phyloP scores from a whole-genome alignment of 768 basidiomycete genomes.

The Kwoniella newhampshirensis region DNA sequence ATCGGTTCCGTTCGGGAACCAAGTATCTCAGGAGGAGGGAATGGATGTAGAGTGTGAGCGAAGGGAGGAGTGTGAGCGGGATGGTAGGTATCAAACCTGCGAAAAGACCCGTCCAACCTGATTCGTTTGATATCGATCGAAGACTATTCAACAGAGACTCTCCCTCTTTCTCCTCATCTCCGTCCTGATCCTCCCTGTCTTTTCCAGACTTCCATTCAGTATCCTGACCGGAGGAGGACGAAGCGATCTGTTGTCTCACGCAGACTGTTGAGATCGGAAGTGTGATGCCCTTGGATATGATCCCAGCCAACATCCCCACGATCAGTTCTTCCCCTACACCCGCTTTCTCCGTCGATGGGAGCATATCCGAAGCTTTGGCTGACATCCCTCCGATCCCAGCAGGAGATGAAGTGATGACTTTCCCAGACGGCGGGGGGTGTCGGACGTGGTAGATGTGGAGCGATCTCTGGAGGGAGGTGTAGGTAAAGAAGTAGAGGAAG shows the following conservation, averaged over 20 bases:
- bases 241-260: constrained; percentile 35
- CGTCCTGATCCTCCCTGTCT: constrained; percentile 12
- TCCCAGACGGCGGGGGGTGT: constrained; percentile 4
- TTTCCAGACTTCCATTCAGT: too few relatives aligned
- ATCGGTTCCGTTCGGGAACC: constrained; percentile 22
- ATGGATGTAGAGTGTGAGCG: constrained; percentile 44
- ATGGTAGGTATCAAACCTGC: constrained; percentile 32
- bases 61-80: constrained; percentile 41
- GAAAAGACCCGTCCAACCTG: constrained; percentile 32
- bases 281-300: constrained; percentile 37
- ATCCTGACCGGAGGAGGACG: too few relatives aligned
- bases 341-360: constrained; percentile 2
- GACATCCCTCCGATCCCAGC: constrained; percentile 31
- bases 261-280: constrained; percentile 42
- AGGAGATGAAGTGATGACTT: constrained; percentile 9
- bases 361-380: constrained; percentile 19
- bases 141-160: neutral
- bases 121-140: constrained; percentile 26
- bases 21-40: constrained; percentile 25
- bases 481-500: constrained; percentile 45
- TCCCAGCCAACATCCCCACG: constrained; percentile 37
- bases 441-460: constrained; percentile 14
- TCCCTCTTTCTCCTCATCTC: constrained; percentile 8
- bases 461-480: constrained; percentile 31
- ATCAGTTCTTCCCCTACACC: constrained; percentile 26